These are phyloP conservation scores for Penicillium sp. DNA, from an alignment of 2,329 filamentous ascomycete genomes.

Conservation along the genomic window DNA sequence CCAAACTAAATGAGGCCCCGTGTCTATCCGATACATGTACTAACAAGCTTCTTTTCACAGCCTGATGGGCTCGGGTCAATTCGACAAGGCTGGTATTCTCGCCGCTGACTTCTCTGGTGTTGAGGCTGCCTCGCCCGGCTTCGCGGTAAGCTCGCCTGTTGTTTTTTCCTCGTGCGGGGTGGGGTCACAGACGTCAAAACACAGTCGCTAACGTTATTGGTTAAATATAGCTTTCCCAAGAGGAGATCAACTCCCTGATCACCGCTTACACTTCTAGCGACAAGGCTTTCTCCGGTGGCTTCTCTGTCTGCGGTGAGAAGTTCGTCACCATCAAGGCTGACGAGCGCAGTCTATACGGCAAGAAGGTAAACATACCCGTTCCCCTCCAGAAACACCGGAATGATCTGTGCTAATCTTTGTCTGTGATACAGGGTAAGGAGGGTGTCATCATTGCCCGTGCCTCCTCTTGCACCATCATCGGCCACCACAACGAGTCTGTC, in stretches of 20 bases:
- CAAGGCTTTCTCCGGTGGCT: conserved; percentile 57
- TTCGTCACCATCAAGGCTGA: conserved; percentile 75
- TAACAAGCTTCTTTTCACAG: conserved; percentile 47
- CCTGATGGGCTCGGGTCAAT: conserved; percentile 73
- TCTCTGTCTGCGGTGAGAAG: conserved; percentile 73
- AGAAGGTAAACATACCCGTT: conserved; percentile 62
- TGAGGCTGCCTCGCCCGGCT: conserved; percentile 70
- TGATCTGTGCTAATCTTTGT: not conserved
- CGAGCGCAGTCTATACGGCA: conserved; percentile 76
- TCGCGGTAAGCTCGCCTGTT: conserved; percentile 60
- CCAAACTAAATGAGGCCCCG: not conserved
- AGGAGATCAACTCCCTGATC: conserved; percentile 57
- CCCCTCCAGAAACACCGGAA: conserved; percentile 20
- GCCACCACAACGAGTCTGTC: conserved; percentile 74
- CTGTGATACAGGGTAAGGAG: conserved; percentile 62
- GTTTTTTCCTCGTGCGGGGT: conserved; percentile 5
- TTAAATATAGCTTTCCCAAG: conserved; percentile 47
- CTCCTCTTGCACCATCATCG: conserved; percentile 81
- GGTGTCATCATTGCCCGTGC: conserved; percentile 85
- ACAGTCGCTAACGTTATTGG: not conserved
- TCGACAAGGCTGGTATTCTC: conserved; percentile 84
- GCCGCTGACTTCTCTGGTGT: conserved; percentile 74
- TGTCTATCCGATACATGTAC: not conserved
- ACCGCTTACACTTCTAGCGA: conserved; percentile 52
- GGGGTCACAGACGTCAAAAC: not conserved